Base-by-base conservation (phyloP, 306 rosid genomes). In the Phaseolus lunatus region DNA sequence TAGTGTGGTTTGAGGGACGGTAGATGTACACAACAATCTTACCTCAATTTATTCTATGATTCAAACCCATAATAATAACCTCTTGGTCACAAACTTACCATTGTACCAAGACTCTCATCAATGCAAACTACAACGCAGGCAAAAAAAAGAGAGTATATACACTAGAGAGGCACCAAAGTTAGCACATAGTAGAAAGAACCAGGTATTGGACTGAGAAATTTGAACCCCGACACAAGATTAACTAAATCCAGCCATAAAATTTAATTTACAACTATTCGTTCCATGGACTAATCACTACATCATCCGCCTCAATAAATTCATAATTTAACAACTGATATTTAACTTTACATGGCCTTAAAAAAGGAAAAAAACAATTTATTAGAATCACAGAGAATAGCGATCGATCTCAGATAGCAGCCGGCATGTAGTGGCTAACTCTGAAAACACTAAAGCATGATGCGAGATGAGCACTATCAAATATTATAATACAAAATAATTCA, bases 321-420 rank as follows among this genome's bases (percentile, higher is more conserved):
- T 37, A 77, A 61, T 23, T 63, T 24, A 35, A 33, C 68, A 52
- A 26, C 50, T 6, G 56, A 72, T 14, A 78, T 62, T 18, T 19
- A 78, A 26, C 61, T 78, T 66, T 49, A 10, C 49, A 45, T 45
- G 44, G 49, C 33, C 82, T 45, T 49, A 26, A 29, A 57, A 75
- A 29, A 11, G 65, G 49, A 57, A 66, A 80, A 10, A 14, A 33
- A 56, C 14, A 64, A 71, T 61, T 9, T 23, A 10, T 27, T 20
- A 16, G 68, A 16, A 54, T 67, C 37, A 31, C 12, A 16, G 18
- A 75, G 20, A 3, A 47, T 5, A 15, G 19, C 15, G 19, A 47
- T 13, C 52, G 4, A 15, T 47, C 19, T 14, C 52, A 47, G 18
- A 47, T 47, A 14, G 52, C 16, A 1, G 52, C 7, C 2, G 18